phyloP scores from a whole-genome alignment of 805 yeast species.

The Metschnikowia sp. region DNA sequence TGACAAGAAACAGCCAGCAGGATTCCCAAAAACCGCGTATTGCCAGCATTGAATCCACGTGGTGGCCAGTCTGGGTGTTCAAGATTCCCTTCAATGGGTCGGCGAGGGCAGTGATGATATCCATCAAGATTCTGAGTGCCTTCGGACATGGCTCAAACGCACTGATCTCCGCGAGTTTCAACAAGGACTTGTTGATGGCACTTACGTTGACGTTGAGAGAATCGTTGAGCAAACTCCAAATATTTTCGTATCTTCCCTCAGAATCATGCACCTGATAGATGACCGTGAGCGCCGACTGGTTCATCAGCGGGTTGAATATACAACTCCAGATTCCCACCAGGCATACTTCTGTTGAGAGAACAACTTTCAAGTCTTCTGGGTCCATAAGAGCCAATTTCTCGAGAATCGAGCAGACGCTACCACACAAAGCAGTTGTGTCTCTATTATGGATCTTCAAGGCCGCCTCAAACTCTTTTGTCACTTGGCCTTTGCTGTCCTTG shows the following conservation, averaged over 20 bases:
- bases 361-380: slow-evolving; percentile 20
- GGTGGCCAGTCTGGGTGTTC: slow-evolving; percentile 13
- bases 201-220: slow-evolving; percentile 44
- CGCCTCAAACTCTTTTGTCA: slow-evolving; percentile 20
- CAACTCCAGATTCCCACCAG: slow-evolving; percentile 72
- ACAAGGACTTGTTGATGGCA: slow-evolving; percentile 47
- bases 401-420: slow-evolving; percentile 21
- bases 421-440: slow-evolving; percentile 23
- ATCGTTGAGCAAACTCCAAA: slow-evolving; percentile 49
- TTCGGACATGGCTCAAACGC: slow-evolving; percentile 74
- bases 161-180: slow-evolving; percentile 42
- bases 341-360: slow-evolving; percentile 31
- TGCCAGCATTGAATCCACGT: slow-evolving; percentile 12
- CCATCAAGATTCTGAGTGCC: slow-evolving; percentile 71
- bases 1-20: slow-evolving; percentile 69
- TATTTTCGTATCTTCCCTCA: slow-evolving; percentile 70
- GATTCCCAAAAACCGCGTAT: slow-evolving; percentile 57
- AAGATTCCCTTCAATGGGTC: slow-evolving; percentile 66
- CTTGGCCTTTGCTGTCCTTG: slow-evolving; percentile 21
- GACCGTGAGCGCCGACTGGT: slow-evolving; percentile 68
- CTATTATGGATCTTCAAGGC: slow-evolving; percentile 31
- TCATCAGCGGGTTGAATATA: slow-evolving; percentile 62
- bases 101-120: slow-evolving; percentile 57
- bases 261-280: slow-evolving; percentile 75
- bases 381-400: slow-evolving; percentile 35